Evolutionary conservation across 441 rosid genomes (phyloP), one percentile per base, ranked within the genome.

Genomic region (Manihot esculenta): DNA sequence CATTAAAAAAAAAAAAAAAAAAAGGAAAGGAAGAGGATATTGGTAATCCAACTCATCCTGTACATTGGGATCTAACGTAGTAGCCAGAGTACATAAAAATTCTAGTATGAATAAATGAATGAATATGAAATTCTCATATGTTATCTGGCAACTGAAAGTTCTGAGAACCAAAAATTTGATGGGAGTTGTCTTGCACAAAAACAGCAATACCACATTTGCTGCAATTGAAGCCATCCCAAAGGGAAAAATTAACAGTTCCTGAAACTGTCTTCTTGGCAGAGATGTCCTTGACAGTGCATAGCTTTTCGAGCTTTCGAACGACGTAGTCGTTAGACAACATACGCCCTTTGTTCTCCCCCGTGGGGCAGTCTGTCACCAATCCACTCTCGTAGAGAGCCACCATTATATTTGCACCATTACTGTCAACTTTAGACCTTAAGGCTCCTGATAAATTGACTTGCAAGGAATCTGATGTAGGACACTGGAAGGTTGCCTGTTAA

Each of bases 261-360:
- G 90, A 81, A 20, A 94, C 78, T 0, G 77, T 64, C 78, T 88
- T 91, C 89, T 81, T 91, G 5, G 90, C 74, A 1, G 93, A 73
- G 8, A 82, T 13, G 74, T 90, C 95, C 75, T 84, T 86, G 33
- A 86, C 83, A 10, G 83, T 82, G 71, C 86, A 83, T 60, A 94
- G 85, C 84, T 87, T 94, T 74, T 89, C 93, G 7, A 94, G 85
- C 85, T 77, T 88, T 70, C 97, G 80, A 4, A 94, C 96, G 0
- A 94, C 89, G 18, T 76, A 86, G 79, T 91, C 96, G 68, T 90
- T 89, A 18, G 92, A 75, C 38, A 91, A 68, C 54, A 94, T 87
- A 17, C 84, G 80, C n/a, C 93, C 95, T 84, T 84, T 86, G 81
- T 91, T 94, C 67, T 91, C 98, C 61, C 98, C 97, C 4, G 30